Base-by-base conservation (phyloP, 768 basidiomycete genomes). In the Rhizopogon rudus region DNA sequence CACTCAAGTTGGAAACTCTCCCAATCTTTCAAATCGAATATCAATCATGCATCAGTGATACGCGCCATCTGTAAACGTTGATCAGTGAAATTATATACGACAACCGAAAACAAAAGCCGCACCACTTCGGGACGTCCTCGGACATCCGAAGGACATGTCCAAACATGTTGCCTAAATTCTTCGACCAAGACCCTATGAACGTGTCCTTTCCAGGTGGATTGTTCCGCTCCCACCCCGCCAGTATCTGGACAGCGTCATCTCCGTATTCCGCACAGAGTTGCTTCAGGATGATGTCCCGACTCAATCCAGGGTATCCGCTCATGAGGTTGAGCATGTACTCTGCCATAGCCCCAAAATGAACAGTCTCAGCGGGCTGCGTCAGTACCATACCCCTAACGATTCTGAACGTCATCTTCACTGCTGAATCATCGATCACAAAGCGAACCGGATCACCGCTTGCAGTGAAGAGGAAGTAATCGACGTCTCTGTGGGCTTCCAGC, bases 401-500 rank as follows among this genome's bases (percentile, higher is more conserved):
- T 4, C 61, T 54, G 56, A 64, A 64, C 10, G 39, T 4, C 44
- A 59, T 44, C 35, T 61, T 59, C n/a, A 40, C 52, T 33, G 1
- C 45, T 44, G 9, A 20, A 46, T 62, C 60, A 25, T 46, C 9
- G 14, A 63, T 40, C 22, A 45, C 40, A 40, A 65, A 54, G 40
- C 56, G 56, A 44, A 65, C 35, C 12, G 35, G 64, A 42, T 49
- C 57, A 14, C 54, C 50, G 13, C 31, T 46, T 1, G 55, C 53
- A 37, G 59, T 61, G 52, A 63, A 65, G 13, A 65, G 50, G 46
- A 61, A 63, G 37, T 65, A 63, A 31, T 65, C 60, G 12, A 41
- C 60, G 14, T 57, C 44, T 46, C 53, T 60, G 52, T 65, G 51
- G 7, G 53, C 57, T 14, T 50, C 57, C 25, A 63, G 46, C 44